These are phyloP conservation scores for Acanthochlamys bracteata DNA, from an alignment of 106 monocot species.

Conservation along the genomic window DNA sequence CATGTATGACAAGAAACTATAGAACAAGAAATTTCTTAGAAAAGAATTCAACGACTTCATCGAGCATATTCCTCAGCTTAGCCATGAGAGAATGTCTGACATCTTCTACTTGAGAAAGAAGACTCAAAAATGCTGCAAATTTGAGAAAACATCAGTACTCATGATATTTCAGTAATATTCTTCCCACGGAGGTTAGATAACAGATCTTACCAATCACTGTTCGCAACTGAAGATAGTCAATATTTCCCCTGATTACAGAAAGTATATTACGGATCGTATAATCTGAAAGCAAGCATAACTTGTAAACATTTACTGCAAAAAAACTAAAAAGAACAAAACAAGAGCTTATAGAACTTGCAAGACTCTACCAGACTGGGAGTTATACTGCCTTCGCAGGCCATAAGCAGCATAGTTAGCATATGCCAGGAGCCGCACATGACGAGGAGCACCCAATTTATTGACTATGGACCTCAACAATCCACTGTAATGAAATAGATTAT, in stretches of 20 bases:
- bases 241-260: constrained; percentile 24
- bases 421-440: constrained; percentile 48
- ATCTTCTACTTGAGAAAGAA: constrained; percentile 50
- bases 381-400: constrained; percentile 36
- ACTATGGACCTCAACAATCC: constrained; percentile 74
- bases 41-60: constrained; percentile 12
- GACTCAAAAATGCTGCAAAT: constrained; percentile 40
- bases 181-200: not conserved
- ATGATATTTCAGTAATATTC: not conserved
- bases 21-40: constrained; percentile 12
- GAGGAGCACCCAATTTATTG: constrained; percentile 65
- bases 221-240: constrained; percentile 55
- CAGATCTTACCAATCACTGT: constrained; percentile 50
- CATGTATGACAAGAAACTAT: not conserved
- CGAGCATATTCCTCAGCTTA: constrained; percentile 23
- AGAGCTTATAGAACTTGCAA: not conserved
- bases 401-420: constrained; percentile 77
- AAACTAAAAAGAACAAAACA: not conserved
- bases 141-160: not conserved
- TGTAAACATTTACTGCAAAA: not conserved
- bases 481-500: constrained; percentile 24
- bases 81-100: constrained; percentile 14
- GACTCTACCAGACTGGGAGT: constrained; percentile 31
- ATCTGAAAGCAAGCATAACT: constrained; percentile 18
- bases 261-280: constrained; percentile 10